Base-by-base conservation (phyloP, 2,329 filamentous ascomycete species). In the Neoscytalidium dimidiatum region DNA sequence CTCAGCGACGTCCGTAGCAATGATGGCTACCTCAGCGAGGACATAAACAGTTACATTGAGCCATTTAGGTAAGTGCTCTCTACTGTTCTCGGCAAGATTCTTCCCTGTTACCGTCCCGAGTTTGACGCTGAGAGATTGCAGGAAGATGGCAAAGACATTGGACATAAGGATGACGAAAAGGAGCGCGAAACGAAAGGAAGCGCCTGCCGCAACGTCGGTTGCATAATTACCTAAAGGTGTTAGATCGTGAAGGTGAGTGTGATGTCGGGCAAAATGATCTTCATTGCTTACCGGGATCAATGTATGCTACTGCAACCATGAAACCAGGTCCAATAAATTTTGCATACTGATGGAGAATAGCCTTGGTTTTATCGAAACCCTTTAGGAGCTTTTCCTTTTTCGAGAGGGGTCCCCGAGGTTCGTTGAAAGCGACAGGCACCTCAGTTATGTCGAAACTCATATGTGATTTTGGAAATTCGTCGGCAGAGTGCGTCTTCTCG, bases 81-180 rank as follows among this genome's bases (percentile, higher is more conserved):
- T 80, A 73, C 79, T 81, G 71, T 81, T 82, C 64, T 83, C 78
- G 21, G 81, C 81, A 65, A 84, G 74, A 65, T 84, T 80, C 71
- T 82, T 74, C 11, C 81, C 81, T 13, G 81, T 83, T 53, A 84
- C 79, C 3, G 80, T 78, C 38, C 81, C 84, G 43, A 86, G 75
- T 69, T 86, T 85, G 74, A 90, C 87, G 70, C 86, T 86, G 2
- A 92, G 82, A 21, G 84, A 86, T 74, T 92, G 89, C n/a, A 91
- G 80, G 68, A 90, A 86, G 61, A 92, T 90, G 69, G 89, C 89
- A 71, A 91, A 89, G 60, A 91, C 70, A 72, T 92, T 92, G 75
- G 86, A 87, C 70, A 90, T 80, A 7, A 92, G 80, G 48, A 91
- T 84, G 69, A 91, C 81, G 78, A 91, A 91, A 2, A 92, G 83